Evolutionary conservation across 2,329 filamentous ascomycete species (phyloP).

Genomic region (Scolecobasidium constrictum): DNA sequence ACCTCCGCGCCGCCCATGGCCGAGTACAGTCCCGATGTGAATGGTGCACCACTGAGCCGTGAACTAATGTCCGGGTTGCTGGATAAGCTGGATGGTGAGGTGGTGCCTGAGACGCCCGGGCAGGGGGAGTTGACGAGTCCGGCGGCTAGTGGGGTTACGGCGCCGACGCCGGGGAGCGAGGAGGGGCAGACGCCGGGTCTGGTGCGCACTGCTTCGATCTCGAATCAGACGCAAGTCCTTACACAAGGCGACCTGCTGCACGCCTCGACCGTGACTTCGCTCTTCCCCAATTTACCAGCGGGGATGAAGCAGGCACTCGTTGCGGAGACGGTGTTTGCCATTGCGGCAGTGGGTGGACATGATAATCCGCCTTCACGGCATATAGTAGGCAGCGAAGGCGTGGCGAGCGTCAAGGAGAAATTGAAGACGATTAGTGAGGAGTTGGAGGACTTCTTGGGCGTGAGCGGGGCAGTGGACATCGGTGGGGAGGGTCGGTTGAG

Average conservation of each 20-base stretch:
- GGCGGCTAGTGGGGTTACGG: background rate
- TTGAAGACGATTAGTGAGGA: conserved; percentile 93
- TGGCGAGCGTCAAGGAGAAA: conserved; percentile 85
- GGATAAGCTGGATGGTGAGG: conserved; percentile 62
- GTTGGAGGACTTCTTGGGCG: conserved; percentile 88
- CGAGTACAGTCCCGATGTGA: conserved; percentile 56
- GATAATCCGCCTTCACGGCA: conserved; percentile 91
- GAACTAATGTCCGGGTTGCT: conserved; percentile 74
- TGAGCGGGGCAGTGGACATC: conserved; percentile 68
- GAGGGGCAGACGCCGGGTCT: no score
- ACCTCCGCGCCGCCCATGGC: conserved; percentile 70
- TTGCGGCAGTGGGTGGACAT: conserved; percentile 86
- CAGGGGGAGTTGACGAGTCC: background rate
- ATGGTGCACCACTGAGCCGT: conserved; percentile 68
- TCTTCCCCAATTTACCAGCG: conserved; percentile 64
- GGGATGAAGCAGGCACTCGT: conserved; percentile 63
- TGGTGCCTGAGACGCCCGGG: conserved; percentile 32
- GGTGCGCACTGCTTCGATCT: background rate
- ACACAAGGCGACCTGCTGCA: conserved; percentile 2
- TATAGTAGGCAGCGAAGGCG: conserved; percentile 85
- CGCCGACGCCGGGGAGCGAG: background rate
- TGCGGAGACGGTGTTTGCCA: conserved; percentile 79
- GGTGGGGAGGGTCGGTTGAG: no score
- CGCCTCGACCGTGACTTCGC: conserved; percentile 42
- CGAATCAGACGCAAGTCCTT: background rate